These are phyloP conservation scores for Gossypium lobatum DNA, from an alignment of 441 rosid species.

Conservation along the genomic window DNA sequence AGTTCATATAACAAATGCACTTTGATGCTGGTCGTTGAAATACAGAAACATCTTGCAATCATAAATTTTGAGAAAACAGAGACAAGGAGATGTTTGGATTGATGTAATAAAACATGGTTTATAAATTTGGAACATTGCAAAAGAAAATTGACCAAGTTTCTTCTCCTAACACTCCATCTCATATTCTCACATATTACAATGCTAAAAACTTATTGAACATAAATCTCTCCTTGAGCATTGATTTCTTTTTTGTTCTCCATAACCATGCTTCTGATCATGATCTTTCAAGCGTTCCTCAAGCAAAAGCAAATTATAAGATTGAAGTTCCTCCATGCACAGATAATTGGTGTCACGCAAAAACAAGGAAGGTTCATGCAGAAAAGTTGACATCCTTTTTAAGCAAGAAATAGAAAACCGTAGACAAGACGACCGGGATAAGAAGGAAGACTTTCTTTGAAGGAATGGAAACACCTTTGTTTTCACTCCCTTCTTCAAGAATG, in stretches of 20 bases:
- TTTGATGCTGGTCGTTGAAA: neutral
- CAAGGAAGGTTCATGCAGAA: neutral
- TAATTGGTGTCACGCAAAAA: neutral
- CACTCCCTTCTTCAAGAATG: constrained; percentile 44
- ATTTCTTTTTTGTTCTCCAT: neutral
- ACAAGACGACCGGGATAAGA: constrained; percentile 35
- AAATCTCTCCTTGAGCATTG: neutral
- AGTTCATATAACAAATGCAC: no score
- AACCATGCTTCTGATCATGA: neutral
- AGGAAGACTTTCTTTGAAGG: constrained; percentile 28
- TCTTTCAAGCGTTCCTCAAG: neutral
- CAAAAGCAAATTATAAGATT: neutral
- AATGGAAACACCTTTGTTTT: constrained; percentile 15
- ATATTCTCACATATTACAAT: neutral
- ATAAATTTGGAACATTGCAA: neutral
- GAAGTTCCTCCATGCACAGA: neutral
- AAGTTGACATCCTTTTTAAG: constrained; percentile 14
- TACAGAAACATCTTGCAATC: neutral
- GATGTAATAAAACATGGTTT: neutral
- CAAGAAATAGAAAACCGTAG: constrained; percentile 30
- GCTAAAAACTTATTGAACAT: constrained; percentile 1
- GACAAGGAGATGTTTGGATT: neutral
- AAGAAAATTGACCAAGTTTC: neutral
- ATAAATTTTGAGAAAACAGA: neutral
- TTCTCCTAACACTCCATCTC: neutral